Percentiles rank a stretch among this genome's conserved stretches.
Evolutionary conservation across 805 yeast species (phyloP).

Genomic region (Pichia ethanolica): DNA sequence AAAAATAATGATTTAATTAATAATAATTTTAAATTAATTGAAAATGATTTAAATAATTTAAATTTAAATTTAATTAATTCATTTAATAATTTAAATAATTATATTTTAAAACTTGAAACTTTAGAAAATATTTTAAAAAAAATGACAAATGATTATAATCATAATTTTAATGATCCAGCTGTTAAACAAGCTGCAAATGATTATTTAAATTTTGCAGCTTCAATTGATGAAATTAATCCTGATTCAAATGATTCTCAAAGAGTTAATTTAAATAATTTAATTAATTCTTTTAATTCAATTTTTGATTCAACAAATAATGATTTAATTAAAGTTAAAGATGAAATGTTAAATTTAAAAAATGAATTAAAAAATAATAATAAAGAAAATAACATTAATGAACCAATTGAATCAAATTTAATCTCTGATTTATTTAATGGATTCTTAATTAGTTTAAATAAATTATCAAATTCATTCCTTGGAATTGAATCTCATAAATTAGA

Average conservation of each 20-base stretch:
- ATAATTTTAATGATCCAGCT: slow-evolving; percentile 79
- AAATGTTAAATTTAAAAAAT: neutral
- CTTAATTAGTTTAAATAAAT: neutral
- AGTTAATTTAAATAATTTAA: neutral
- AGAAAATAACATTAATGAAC: neutral
- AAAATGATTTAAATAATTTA: slow-evolving; percentile 11
- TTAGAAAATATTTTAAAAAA: slow-evolving; percentile 42
- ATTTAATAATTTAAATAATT: neutral
- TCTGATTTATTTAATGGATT: neutral
- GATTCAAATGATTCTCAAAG: neutral
- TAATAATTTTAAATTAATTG: slow-evolving; percentile 1
- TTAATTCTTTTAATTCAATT: neutral
- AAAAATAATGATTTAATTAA: neutral
- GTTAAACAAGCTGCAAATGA: slow-evolving; percentile 65
- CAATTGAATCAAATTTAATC: too few relatives aligned
- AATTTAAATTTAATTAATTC: slow-evolving; percentile 7
- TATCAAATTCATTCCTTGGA: slow-evolving; percentile 20
- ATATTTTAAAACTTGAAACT: neutral
- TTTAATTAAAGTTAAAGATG: neutral
- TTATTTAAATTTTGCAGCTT: slow-evolving; percentile 40
- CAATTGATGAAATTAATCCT: neutral
- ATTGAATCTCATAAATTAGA: slow-evolving; percentile 1
- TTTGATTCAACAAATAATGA: neutral
- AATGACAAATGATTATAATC: slow-evolving; percentile 59
- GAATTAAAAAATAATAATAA: neutral